Evolutionary conservation across 352 stramenopile genomes (phyloP).

Genomic region (Porosira glacialis): DNA sequence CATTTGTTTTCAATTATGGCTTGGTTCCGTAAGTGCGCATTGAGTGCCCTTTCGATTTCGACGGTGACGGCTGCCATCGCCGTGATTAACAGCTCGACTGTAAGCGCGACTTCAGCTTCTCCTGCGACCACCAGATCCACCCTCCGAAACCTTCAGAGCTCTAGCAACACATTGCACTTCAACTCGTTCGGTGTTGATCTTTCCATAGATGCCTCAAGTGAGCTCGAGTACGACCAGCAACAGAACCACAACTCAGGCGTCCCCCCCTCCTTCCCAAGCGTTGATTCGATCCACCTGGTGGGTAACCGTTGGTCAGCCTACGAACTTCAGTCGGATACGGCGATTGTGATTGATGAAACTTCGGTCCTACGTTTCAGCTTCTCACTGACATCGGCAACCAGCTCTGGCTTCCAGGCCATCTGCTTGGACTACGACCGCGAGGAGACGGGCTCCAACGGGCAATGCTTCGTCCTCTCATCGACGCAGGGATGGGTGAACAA

Average conservation of each 20-base stretch:
- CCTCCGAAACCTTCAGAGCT: too few relatives aligned
- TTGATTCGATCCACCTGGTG: neutral
- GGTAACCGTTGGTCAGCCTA: slow-evolving; percentile 2
- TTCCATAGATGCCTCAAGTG: neutral
- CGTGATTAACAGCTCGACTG: too few relatives aligned
- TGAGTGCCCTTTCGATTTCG: too few relatives aligned
- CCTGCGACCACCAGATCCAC: too few relatives aligned
- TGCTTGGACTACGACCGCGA: slow-evolving; percentile 16
- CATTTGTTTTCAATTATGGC: too few relatives aligned
- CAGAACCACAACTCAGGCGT: neutral
- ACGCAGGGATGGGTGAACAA: slow-evolving; percentile 10
- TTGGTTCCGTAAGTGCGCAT: too few relatives aligned
- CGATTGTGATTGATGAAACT: neutral
- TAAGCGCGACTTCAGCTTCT: too few relatives aligned
- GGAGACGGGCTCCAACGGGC: slow-evolving; percentile 1
- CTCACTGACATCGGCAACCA: neutral
- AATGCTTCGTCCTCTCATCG: slow-evolving; percentile 15
- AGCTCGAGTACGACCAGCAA: neutral
- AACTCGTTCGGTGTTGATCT: neutral
- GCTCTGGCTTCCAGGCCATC: slow-evolving; percentile 10
- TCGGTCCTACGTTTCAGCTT: slow-evolving; percentile 22
- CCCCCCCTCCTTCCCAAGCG: neutral
- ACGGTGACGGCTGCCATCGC: too few relatives aligned
- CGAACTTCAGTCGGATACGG: neutral
- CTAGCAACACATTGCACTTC: too few relatives aligned